These are phyloP conservation scores for Peronospora farinosa DNA, from an alignment of 352 stramenopile species.

Conservation along the genomic window DNA sequence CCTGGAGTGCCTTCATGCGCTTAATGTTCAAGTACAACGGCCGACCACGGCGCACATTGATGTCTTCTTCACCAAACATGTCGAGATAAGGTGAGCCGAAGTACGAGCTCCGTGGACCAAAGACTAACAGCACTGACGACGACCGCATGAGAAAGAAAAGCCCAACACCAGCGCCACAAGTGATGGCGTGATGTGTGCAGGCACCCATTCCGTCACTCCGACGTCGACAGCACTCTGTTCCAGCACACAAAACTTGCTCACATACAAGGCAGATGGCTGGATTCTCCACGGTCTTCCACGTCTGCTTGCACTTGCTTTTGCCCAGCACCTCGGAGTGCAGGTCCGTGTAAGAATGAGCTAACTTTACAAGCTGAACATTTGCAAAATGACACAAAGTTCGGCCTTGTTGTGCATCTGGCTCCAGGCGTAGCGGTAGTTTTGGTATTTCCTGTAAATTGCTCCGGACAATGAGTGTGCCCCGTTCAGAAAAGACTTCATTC, in stretches of 20 bases:
- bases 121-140: slow-evolving; percentile 71
- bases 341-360: slow-evolving; percentile 72
- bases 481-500: slow-evolving; percentile 5
- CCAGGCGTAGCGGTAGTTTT: slow-evolving; percentile 44
- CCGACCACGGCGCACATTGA: slow-evolving; percentile 69
- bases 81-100: slow-evolving; percentile 83
- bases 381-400: slow-evolving; percentile 49
- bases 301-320: slow-evolving; percentile 69
- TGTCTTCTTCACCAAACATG: slow-evolving; percentile 87
- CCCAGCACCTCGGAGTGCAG: slow-evolving; percentile 64
- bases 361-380: slow-evolving; percentile 52
- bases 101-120: slow-evolving; percentile 69
- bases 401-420: slow-evolving; percentile 31
- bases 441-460: slow-evolving; percentile 51
- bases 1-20: slow-evolving; percentile 64
- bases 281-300: slow-evolving; percentile 66
- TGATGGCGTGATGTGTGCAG: slow-evolving; percentile 69
- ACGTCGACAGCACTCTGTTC: slow-evolving; percentile 73
- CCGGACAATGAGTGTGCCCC: slow-evolving; percentile 23
- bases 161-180: slow-evolving; percentile 62
- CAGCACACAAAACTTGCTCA: slow-evolving; percentile 68
- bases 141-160: slow-evolving; percentile 81
- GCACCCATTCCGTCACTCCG: slow-evolving; percentile 61
- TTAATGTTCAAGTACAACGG: slow-evolving; percentile 71
- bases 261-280: slow-evolving; percentile 77